Conservation (phyloP, 2,329 filamentous ascomycete species). For the Stachybotrys chlorohalonatus region DNA sequence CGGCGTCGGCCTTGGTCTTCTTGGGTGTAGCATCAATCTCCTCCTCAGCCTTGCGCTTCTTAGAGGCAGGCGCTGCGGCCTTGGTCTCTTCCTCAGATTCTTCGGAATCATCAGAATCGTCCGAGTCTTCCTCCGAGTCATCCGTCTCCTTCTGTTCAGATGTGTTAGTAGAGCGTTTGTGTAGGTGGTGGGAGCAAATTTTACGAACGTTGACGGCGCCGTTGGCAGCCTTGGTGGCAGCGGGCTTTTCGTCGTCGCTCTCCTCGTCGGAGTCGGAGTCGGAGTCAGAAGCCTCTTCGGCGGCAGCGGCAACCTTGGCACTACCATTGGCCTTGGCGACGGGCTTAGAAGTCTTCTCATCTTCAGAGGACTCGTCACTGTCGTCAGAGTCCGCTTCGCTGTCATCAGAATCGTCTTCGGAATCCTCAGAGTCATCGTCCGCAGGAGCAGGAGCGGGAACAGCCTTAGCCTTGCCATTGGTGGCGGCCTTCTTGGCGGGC, state of each 20-base stretch:
- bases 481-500: slow-evolving; percentile 24
- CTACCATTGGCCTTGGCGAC: slow-evolving; percentile 16
- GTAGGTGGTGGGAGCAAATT: background rate
- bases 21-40: slow-evolving; percentile 45
- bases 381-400: slow-evolving; percentile 21
- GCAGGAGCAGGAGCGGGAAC: slow-evolving; percentile 15
- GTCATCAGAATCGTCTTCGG: slow-evolving; percentile 18
- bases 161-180: slow-evolving; percentile 6
- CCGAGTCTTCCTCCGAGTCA: background rate
- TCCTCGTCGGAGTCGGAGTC: slow-evolving; percentile 28
- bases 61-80: slow-evolving; percentile 29
- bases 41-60: slow-evolving; percentile 41
- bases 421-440: slow-evolving; percentile 18
- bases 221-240: slow-evolving; percentile 25
- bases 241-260: slow-evolving; percentile 26
- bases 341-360: slow-evolving; percentile 22
- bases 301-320: slow-evolving; percentile 16
- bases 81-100: slow-evolving; percentile 22
- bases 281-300: slow-evolving; percentile 13
- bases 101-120: slow-evolving; percentile 18
- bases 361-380: slow-evolving; percentile 17
- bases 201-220: slow-evolving; percentile 21
- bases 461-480: slow-evolving; percentile 18
- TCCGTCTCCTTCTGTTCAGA: background rate
- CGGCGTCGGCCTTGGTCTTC: slow-evolving; percentile 56